phyloP scores from a whole-genome alignment of 129 eudicot species.

The Centaurea solstitialis region DNA sequence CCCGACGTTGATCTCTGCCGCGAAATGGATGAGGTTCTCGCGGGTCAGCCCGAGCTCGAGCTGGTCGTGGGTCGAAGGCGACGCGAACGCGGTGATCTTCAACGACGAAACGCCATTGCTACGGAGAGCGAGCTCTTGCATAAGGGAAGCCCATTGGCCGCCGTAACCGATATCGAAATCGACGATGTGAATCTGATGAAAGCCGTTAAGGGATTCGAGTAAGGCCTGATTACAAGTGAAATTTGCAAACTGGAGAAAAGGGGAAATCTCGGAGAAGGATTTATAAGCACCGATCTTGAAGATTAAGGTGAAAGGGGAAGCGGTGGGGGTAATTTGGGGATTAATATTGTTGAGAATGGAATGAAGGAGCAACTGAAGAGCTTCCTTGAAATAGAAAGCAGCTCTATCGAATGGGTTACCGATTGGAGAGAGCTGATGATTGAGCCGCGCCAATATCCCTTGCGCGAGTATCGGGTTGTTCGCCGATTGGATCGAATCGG shows the following conservation, averaged over 20 bases:
- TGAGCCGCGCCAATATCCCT: conserved; percentile 99
- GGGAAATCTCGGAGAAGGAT: conserved; percentile 82
- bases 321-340: conserved; percentile 35
- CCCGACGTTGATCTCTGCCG: conserved; percentile 58
- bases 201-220: conserved; percentile 70
- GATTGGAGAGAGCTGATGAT: conserved; percentile 90
- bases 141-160: conserved; percentile 96
- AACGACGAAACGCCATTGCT: conserved; percentile 57
- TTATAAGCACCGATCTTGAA: conserved; percentile 92
- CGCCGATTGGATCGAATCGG: conserved; percentile 78
- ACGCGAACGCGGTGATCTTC: conserved; percentile 81
- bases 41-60: conserved; percentile 72
- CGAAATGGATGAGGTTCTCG: conserved; percentile 79
- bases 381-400: conserved; percentile 88
- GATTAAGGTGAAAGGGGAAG: conserved; percentile 64
- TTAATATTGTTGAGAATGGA: conserved; percentile 36
- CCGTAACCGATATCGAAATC: conserved; percentile 95
- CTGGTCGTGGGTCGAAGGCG: conserved; percentile 71
- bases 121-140: conserved; percentile 88
- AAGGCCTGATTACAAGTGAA: conserved; percentile 89
- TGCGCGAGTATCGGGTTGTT: conserved; percentile 77
- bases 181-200: conserved; percentile 64
- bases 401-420: conserved; percentile 95
- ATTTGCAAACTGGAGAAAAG: conserved; percentile 76
- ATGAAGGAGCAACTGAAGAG: conserved; percentile 64